phyloP scores from a whole-genome alignment of 768 basidiomycete species.

The Termitomyces heimii region DNA sequence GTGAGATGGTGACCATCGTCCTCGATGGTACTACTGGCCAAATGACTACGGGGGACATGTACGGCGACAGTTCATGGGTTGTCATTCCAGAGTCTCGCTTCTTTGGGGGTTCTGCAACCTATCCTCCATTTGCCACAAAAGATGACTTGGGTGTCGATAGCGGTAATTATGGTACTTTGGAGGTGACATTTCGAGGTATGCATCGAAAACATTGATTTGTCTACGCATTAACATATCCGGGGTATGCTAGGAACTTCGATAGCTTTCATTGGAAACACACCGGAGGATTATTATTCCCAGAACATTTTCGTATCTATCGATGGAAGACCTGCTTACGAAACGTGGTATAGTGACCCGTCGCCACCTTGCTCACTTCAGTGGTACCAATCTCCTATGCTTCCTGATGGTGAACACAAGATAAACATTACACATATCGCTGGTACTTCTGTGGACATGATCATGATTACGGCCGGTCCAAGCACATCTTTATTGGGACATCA shows the following conservation, averaged over 20 bases:
- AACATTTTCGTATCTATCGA: constrained; percentile 2
- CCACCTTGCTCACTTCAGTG: neutral
- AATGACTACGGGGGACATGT: neutral
- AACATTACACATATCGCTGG: neutral
- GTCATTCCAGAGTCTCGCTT: neutral
- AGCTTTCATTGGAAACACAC: neutral
- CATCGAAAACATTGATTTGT: neutral
- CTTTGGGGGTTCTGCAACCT: neutral
- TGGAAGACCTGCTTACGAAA: neutral
- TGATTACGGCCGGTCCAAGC: neutral
- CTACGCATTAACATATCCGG: neutral
- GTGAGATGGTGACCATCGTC: neutral
- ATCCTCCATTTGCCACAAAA: neutral
- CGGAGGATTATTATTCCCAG: neutral
- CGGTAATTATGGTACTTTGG: neutral
- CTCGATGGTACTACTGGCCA: neutral
- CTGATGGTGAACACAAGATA: neutral
- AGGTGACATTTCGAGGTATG: neutral
- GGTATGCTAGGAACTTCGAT: neutral
- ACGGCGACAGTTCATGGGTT: neutral
- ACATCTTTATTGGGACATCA: neutral
- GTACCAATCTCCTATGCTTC: constrained; percentile 1
- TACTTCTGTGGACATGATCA: neutral
- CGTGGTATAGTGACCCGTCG: neutral
- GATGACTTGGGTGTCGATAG: neutral